Evolutionary conservation across 2,329 filamentous ascomycete species (phyloP).

Genomic region (Phyllosticta paracitricarpa): DNA sequence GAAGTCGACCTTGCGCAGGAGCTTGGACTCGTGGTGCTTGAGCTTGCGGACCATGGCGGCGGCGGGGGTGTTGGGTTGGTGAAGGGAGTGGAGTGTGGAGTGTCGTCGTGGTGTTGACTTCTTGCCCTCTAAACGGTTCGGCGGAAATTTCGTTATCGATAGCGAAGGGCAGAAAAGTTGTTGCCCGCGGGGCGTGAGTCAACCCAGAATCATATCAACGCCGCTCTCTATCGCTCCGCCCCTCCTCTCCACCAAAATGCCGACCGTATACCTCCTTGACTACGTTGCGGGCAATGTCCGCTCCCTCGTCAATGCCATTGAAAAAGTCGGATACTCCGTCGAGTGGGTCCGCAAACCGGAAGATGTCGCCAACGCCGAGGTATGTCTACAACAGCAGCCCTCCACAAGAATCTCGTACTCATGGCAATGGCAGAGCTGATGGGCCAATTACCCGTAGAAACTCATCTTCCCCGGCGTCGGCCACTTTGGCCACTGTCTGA

Average conservation of each 20-base stretch:
- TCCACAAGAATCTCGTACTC: slow-evolving; percentile 2
- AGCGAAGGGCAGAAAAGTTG: neutral
- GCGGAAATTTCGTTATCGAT: neutral
- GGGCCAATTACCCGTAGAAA: slow-evolving; percentile 48
- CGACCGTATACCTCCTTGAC: slow-evolving; percentile 69
- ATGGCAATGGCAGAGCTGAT: slow-evolving; percentile 15
- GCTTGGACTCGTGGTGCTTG: slow-evolving; percentile 94
- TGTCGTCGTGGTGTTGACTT: neutral
- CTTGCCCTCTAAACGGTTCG: neutral
- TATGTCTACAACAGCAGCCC: slow-evolving; percentile 29
- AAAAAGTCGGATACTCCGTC: slow-evolving; percentile 86
- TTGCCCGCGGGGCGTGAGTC: neutral
- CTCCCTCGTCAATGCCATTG: slow-evolving; percentile 93
- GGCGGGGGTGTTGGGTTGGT: neutral
- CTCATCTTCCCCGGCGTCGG: slow-evolving; percentile 93
- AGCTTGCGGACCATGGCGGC: slow-evolving; percentile 78
- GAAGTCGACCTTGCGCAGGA: slow-evolving; percentile 87
- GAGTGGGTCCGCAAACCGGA: slow-evolving; percentile 83
- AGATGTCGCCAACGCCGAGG: slow-evolving; percentile 77
- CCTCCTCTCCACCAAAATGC: slow-evolving; percentile 43
- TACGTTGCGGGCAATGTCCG: slow-evolving; percentile 96
- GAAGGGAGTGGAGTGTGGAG: neutral
- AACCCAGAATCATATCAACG: neutral
- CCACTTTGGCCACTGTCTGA: slow-evolving; percentile 93
- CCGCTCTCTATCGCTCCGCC: neutral